phyloP scores from a whole-genome alignment of 306 rosid species.

The Fragaria nilgerrensis region DNA sequence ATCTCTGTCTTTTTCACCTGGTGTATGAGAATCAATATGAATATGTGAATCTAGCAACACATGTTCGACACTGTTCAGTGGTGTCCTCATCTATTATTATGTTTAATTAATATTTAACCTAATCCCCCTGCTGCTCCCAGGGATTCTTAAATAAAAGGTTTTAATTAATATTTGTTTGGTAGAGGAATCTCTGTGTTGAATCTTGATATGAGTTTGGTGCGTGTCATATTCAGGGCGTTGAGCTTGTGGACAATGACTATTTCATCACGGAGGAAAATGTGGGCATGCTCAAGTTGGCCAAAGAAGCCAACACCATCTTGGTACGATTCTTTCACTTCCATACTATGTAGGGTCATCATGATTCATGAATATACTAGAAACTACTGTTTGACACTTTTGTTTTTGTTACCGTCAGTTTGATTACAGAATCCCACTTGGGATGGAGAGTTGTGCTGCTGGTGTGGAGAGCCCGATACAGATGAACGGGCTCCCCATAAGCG shows the following conservation, averaged over 20 bases:
- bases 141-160: background rate
- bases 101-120: background rate
- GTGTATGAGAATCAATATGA: background rate
- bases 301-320: slow-evolving; percentile 85
- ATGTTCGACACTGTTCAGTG: background rate
- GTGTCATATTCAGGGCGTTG: slow-evolving; percentile 53
- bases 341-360: too few species aligned
- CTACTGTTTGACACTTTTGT: background rate
- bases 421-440: slow-evolving; percentile 58
- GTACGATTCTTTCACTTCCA: slow-evolving; percentile 26
- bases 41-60: background rate
- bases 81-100: background rate
- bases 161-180: background rate
- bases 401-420: slow-evolving; percentile 57
- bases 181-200: background rate
- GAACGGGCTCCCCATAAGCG: slow-evolving; percentile 83
- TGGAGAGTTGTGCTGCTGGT: slow-evolving; percentile 52
- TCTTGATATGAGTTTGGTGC: background rate
- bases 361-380: background rate
- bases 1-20: background rate
- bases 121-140: background rate
- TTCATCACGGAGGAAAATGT: slow-evolving; percentile 83
- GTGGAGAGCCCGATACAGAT: slow-evolving; percentile 60
- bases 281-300: slow-evolving; percentile 82
- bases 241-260: slow-evolving; percentile 64